Base-by-base conservation (phyloP, 768 basidiomycete genomes). In the Heimioporus sp. region DNA sequence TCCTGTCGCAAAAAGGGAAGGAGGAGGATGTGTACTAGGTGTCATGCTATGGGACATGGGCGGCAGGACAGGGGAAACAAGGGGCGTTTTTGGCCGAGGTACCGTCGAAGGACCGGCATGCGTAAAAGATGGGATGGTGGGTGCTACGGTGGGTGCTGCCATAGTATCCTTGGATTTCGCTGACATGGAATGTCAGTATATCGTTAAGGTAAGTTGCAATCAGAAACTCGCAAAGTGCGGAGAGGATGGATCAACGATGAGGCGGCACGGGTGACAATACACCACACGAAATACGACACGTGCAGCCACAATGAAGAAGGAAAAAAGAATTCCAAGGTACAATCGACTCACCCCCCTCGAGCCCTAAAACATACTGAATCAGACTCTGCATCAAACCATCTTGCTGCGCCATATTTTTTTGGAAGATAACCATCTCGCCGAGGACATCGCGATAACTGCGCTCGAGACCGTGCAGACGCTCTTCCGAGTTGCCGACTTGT, bases 321-420 rank as follows among this genome's bases (percentile, higher is more conserved):
- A 13, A 46, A 39, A 34, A 49, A 9, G 17, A 36, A 39, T 51
- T 10, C 19, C 8, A 32, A 44, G 43, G 59, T 57, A 58, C n/a
- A 34, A 38, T 75, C 32, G 20, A 70, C 76, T 67, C 65, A 78
- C 78, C 77, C 55, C 75, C 76, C 71, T 90, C 90, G 56, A 80
- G 71, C 58, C 86, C 83, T 59, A 93, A 72, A 68, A 90, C 87
- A 72, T 90, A 90, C 52, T 86, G 83, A 59, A 94, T 85, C 53
- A 93, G 65, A 59, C 80, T 83, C 70, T 91, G 87, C 81, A 91
- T 86, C 49, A 92, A 67, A 38, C 81, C 82, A 59, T 95, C 92
- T 73, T 92, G 90, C 69, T 91, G 86, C 31, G 86, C 87, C 81
- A 86, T 81, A 58, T 81, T 82, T 53, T 80, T 72, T 69, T 87